Evolutionary conservation across 257 asterid species (phyloP), one percentile per base, ranked within the genome.

Genomic region (Cinchona pubescens): DNA sequence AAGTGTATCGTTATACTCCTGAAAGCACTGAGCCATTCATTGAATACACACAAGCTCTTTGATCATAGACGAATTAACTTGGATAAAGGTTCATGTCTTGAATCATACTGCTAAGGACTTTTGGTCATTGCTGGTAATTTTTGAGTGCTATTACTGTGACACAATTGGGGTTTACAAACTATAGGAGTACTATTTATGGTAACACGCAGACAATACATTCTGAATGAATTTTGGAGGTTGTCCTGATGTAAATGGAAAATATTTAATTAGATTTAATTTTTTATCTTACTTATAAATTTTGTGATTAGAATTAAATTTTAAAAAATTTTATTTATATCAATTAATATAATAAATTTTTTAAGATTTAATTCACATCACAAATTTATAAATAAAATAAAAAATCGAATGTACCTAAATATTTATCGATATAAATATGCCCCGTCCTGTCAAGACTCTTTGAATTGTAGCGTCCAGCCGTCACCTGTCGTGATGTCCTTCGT

Each of bases 41-140:
- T 25, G 65, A 55, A 71, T 71, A 13, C 21, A 13, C 21, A 55
- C 29, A 13, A 40, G 19, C 43, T 12, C 35, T 35, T 16, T 35
- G 5, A 55, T 55, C 19, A 55, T 25, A 56, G 56, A 72, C 58
- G 38, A 8, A 25, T n/a, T 37, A 40, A 55, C 75, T 71, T 72
- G 67, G 56, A 19, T 13, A 13, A 40, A 42, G 67, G 16, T 58
- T 72, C 76, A 72, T 72, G 68, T 72, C 76, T 72, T 19, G 29
- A 27, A 72, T 72, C 76, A 72, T 72, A 42, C 35, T 38, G 34
- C 29, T 65, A 4, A 19, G 67, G 68, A 72, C 56, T 67, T 37
- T 11, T 40, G 45, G 10, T 40, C 4, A 0, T 65, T 32, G 1
- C 70, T 21, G 46, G 34, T n/a, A n/a, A n/a, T n/a, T n/a, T 21